phyloP scores from a whole-genome alignment of 345 rosid genomes.

The Eutrema japonicum region DNA sequence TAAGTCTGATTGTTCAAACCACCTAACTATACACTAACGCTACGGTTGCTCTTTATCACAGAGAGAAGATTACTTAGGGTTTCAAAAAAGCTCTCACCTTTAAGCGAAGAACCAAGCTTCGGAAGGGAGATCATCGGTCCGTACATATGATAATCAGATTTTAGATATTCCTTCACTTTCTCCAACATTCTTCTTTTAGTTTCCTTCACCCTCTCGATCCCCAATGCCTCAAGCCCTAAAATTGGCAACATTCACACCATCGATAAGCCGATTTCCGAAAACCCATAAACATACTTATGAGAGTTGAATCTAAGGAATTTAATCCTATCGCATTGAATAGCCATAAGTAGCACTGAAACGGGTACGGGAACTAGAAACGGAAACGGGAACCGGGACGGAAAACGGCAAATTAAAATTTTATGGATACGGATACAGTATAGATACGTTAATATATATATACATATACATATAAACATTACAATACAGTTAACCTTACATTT shows the following conservation, averaged over 20 bases:
- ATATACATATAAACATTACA: no score
- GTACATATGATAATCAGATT: slow-evolving; percentile 55
- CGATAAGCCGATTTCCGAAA: background rate
- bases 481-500: no score
- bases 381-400: no score
- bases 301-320: no score
- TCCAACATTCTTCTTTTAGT: slow-evolving; percentile 42
- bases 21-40: background rate
- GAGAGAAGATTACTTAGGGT: background rate
- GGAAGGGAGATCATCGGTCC: slow-evolving; percentile 40
- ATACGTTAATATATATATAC: no score
- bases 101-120: slow-evolving; percentile 28
- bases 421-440: no score
- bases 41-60: background rate
- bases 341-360: no score
- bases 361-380: no score
- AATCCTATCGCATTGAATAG: no score
- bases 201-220: slow-evolving; percentile 26
- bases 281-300: background rate
- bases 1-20: background rate
- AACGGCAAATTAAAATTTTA: no score
- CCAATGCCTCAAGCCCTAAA: slow-evolving; percentile 31
- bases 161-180: slow-evolving; percentile 51
- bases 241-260: background rate
- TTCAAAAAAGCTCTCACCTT: slow-evolving; percentile 24